Conservation (phyloP, 2,329 filamentous ascomycete genomes). For the Clarireedia homoeocarpa region DNA sequence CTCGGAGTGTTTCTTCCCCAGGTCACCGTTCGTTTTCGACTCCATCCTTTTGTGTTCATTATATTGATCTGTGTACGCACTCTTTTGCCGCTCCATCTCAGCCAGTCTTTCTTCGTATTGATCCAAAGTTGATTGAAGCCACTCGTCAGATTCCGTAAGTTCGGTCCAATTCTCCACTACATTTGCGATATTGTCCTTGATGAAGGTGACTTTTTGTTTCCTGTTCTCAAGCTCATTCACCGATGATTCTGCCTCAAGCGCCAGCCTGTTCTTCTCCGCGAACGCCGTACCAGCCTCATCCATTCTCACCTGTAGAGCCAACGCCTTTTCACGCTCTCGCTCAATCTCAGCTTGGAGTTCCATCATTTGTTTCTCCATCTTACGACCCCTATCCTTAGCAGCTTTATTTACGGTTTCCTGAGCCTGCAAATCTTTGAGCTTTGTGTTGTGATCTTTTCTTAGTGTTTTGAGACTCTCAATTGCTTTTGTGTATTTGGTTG, state of each 20-base stretch:
- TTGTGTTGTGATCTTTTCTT: constrained; percentile 72
- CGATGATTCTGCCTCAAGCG: constrained; percentile 65
- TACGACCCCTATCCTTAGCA: constrained; percentile 75
- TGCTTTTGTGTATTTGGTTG: constrained; percentile 91
- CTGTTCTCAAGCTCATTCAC: constrained; percentile 71
- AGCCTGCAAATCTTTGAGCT: constrained; percentile 64
- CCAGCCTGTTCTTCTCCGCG: constrained; percentile 62
- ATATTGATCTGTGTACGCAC: constrained; percentile 57
- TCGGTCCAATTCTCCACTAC: constrained; percentile 65
- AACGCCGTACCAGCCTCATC: constrained; percentile 41
- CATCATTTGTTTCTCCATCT: constrained; percentile 54
- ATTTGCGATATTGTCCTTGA: constrained; percentile 66
- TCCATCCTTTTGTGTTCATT: constrained; percentile 50
- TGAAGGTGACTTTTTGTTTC: constrained; percentile 62
- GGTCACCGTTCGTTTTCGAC: constrained; percentile 35
- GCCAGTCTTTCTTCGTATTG: constrained; percentile 71
- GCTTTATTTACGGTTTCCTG: constrained; percentile 70
- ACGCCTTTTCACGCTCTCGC: constrained; percentile 47
- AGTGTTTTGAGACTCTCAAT: constrained; percentile 90
- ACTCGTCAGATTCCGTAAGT: constrained; percentile 69
- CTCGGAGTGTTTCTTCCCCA: constrained; percentile 51
- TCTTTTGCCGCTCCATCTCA: constrained; percentile 55
- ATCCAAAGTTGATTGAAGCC: constrained; percentile 61
- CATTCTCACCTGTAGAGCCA: constrained; percentile 36
- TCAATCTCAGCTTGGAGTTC: constrained; percentile 62